Base-by-base conservation (phyloP, 176 grass and related monocot genomes). In the Phragmites australis region DNA sequence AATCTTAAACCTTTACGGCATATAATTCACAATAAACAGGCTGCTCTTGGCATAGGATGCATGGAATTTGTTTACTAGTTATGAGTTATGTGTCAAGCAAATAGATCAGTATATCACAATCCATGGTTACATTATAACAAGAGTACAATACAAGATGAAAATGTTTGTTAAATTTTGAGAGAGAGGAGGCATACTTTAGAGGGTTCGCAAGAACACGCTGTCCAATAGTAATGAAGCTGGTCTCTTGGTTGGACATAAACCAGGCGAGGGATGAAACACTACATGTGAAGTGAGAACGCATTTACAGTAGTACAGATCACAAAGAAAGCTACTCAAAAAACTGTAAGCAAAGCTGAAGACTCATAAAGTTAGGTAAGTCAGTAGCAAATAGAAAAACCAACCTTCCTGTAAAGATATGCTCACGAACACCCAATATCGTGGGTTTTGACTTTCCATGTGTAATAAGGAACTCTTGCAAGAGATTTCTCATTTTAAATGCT, bases 351-450 rank as follows among this genome's bases (percentile, higher is more conserved):
- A 77, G 52, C 7, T 41, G 53, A 52, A 70, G 18, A 23, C 44
- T 22, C 21, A 58, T 15, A 85, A 80, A 12, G 45, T 83, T 74
- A 87, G 53, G 23, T 52, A 29, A 48, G 59, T 70, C 39, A 51
- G 68, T 54, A 53, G 39, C 11, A 68, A 45, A 73, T 9, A 70
- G 55, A 78, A 87, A 79, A 57, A 45, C 26, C 29, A 81, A 93
- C 91, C 91, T 93, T 86, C 91, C 88, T 5, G 91, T 93, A 82
- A 93, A 93, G 39, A 93, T 90, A 84, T 93, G 91, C 70, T 93
- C 91, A 1, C 91, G 88, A 34, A 88, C 88, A 84, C 91, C 91
- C 91, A 93, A 86, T 88, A 93, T 93, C 68, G 86, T 88, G 23
- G 88, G 91, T 31, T 51, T 62, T 21, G 80, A 77, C 64, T 86